These are phyloP conservation scores for Alnus rubra DNA, from an alignment of 306 rosid genomes.

Conservation along the genomic window DNA sequence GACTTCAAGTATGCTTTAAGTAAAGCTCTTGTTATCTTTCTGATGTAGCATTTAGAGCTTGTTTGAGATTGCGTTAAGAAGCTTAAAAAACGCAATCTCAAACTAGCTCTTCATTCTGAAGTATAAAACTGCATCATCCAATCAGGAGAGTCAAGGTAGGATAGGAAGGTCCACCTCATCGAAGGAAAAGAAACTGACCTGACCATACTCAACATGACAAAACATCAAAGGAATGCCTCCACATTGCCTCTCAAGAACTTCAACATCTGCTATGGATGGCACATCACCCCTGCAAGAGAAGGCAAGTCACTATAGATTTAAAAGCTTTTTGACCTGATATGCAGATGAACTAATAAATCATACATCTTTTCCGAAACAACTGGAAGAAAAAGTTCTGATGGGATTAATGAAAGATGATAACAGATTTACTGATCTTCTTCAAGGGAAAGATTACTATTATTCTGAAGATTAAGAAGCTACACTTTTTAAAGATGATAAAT, in stretches of 20 bases:
- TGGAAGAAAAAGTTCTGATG: background rate
- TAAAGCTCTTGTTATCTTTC: background rate
- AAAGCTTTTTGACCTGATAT: constrained; percentile 5
- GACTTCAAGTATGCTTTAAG: background rate
- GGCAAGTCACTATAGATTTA: constrained; percentile 15
- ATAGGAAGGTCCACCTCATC: constrained; percentile 63
- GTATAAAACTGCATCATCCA: background rate
- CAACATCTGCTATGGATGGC: constrained; percentile 58
- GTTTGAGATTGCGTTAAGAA: too few relatives aligned
- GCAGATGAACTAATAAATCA: background rate
- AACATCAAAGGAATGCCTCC: constrained; percentile 60
- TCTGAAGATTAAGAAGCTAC: background rate
- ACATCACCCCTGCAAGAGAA: constrained; percentile 55
- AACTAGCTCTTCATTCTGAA: background rate
- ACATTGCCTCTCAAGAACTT: constrained; percentile 55
- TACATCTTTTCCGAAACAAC: background rate
- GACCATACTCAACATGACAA: constrained; percentile 66
- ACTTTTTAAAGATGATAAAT: background rate
- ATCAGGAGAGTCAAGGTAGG: constrained; percentile 46
- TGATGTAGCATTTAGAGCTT: background rate
- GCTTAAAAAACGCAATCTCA: too few relatives aligned
- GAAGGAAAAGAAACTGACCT: constrained; percentile 69
- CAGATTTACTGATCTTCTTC: background rate
- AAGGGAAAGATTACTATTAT: constrained; percentile 1
- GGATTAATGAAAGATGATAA: background rate